These are phyloP conservation scores for Cynara cardunculus DNA, from an alignment of 129 eudicot species.

Conservation along the genomic window DNA sequence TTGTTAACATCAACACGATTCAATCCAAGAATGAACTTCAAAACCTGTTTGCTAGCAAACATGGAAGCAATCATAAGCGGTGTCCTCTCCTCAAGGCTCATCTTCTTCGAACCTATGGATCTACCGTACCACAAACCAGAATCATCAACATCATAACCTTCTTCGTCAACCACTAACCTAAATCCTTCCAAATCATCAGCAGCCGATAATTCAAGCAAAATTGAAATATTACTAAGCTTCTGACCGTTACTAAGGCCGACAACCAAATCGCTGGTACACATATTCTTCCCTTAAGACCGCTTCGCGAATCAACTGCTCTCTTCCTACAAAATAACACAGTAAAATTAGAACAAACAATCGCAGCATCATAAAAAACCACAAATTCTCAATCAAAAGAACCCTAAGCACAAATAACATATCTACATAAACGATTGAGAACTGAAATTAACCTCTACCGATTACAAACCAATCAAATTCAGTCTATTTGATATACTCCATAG, in stretches of 20 bases:
- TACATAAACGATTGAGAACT: not conserved
- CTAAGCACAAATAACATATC: slow-evolving; percentile 3
- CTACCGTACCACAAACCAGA: slow-evolving; percentile 71
- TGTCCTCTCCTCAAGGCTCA: slow-evolving; percentile 70
- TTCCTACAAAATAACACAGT: slow-evolving; percentile 18
- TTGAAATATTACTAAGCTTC: slow-evolving; percentile 18
- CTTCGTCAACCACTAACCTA: slow-evolving; percentile 47
- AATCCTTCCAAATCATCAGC: slow-evolving; percentile 53
- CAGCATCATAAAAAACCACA: not conserved
- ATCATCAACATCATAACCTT: slow-evolving; percentile 43
- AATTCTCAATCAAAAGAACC: slow-evolving; percentile 2
- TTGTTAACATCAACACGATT: slow-evolving; percentile 59
- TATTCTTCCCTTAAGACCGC: slow-evolving; percentile 31
- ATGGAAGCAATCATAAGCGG: slow-evolving; percentile 77
- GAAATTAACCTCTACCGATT: not conserved
- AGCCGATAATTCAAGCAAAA: slow-evolving; percentile 69
- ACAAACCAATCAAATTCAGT: not conserved
- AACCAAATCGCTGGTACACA: slow-evolving; percentile 25
- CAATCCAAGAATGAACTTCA: slow-evolving; percentile 43
- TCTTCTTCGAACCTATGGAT: slow-evolving; percentile 55
- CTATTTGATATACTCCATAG: not conserved
- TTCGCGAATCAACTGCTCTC: slow-evolving; percentile 24
- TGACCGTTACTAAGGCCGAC: slow-evolving; percentile 30
- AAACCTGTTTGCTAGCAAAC: slow-evolving; percentile 65
- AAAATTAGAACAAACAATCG: slow-evolving; percentile 5